A percentile compares a stretch with the other conserved stretches of the same genome.
Conservation (phyloP, 2,329 filamentous ascomycete species). For the Verticillium albo-atrum region DNA sequence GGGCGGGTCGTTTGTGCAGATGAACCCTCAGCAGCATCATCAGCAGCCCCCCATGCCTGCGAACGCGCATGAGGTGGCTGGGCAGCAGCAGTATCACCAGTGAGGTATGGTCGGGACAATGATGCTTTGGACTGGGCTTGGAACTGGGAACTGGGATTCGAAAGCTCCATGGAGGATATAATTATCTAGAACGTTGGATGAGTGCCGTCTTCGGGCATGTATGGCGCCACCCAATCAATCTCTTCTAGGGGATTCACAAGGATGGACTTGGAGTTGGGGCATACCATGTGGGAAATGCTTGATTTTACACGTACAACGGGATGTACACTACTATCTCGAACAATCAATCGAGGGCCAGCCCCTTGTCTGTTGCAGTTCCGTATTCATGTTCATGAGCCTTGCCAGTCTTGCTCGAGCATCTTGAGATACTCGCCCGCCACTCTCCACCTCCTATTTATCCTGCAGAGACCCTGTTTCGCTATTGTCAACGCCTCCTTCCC, state of each 20-base stretch:
- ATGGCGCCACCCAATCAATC: no score
- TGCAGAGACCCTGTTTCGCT: slow-evolving; percentile 21
- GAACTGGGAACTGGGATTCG: no score
- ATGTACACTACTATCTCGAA: background rate
- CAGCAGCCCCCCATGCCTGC: background rate
- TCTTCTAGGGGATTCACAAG: no score
- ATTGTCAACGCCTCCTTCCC: slow-evolving; percentile 21
- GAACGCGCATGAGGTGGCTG: slow-evolving; percentile 2
- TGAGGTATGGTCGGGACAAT: background rate
- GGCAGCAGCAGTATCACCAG: background rate
- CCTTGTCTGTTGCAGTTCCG: no score
- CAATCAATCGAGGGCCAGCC: background rate
- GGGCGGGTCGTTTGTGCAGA: slow-evolving; percentile 1
- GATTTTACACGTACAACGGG: background rate
- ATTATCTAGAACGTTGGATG: no score
- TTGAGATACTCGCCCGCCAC: slow-evolving; percentile 29
- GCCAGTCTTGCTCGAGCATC: slow-evolving; percentile 28
- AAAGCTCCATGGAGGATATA: no score
- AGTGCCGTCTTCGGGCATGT: no score
- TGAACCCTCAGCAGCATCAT: slow-evolving; percentile 5
- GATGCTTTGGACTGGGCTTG: background rate
- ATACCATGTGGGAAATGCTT: background rate
- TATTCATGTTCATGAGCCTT: slow-evolving; percentile 11
- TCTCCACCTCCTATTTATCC: slow-evolving; percentile 26
- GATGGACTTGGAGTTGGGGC: no score